phyloP scores from a whole-genome alignment of 2,329 filamentous ascomycete genomes.

The Metarhizium guizhouense region DNA sequence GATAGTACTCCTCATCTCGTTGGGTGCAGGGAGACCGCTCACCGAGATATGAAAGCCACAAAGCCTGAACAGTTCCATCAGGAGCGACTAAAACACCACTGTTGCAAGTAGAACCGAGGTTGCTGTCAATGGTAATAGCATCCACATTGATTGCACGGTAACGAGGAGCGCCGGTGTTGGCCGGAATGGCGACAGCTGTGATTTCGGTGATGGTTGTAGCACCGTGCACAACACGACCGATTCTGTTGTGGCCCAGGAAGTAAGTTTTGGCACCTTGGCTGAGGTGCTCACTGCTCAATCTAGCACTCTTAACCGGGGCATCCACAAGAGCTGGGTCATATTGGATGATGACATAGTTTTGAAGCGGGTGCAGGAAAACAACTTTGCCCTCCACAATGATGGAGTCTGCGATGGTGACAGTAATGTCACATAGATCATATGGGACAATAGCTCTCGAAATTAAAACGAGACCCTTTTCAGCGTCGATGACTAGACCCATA shows the following conservation, averaged over 20 bases:
- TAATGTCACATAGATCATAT: conserved; percentile 94
- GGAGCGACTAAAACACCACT: conserved; percentile 86
- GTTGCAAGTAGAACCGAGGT: conserved; percentile 81
- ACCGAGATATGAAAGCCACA: conserved; percentile 95
- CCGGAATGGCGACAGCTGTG: conserved; percentile 91
- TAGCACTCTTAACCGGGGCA: conserved; percentile 84
- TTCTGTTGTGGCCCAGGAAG: conserved; percentile 97
- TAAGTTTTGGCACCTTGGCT: conserved; percentile 91
- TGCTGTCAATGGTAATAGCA: conserved; percentile 94
- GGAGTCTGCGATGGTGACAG: conserved; percentile 91
- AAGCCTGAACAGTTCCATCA: conserved; percentile 84
- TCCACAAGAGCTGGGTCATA: conserved; percentile 93
- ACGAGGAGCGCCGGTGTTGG: conserved; percentile 81
- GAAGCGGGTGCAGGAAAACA: conserved; percentile 88
- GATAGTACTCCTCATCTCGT: conserved; percentile 92
- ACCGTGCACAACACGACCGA: conserved; percentile 84
- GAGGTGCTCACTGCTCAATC: conserved; percentile 70
- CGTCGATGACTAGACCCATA: conserved; percentile 95
- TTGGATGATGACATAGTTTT: conserved; percentile 93
- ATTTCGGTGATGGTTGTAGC: conserved; percentile 96
- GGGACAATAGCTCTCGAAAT: conserved; percentile 92
- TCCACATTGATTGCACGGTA: conserved; percentile 95
- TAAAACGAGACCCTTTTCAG: conserved; percentile 87
- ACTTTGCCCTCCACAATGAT: conserved; percentile 92
- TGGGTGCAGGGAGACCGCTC: conserved; percentile 71